Base-by-base conservation (phyloP, 2,329 filamentous ascomycete genomes). In the Colletotrichum sp. region DNA sequence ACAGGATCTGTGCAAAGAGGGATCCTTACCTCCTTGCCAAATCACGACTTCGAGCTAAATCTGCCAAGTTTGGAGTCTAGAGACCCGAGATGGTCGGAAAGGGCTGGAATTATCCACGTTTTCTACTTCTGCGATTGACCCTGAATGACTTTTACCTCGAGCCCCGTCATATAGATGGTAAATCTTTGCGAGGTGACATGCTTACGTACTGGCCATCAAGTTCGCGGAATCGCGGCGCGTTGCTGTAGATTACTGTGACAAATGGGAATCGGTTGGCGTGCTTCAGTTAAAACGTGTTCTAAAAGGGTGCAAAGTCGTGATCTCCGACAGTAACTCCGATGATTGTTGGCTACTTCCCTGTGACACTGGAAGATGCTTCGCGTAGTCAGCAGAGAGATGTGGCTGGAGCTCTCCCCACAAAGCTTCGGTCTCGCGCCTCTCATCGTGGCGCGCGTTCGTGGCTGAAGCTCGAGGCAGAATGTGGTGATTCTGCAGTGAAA, bases 301-400 rank as follows among this genome's bases (percentile, higher is more conserved):
- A 13, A 22, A 52, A 3, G 44, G 44, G 44, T 52, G 44, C 44
- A 0, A 2, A 13, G 2, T 22, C n/a, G 2, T 52, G 2, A 52
- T 52, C 44, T 52, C 44, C 44, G 44, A 52, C 44, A 52, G 44
- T 52, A 52, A 52, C 44, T 52, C 44, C 44, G 44, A 52, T 13
- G 44, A 13, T 11, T 52, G n/a, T 52, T 52, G 44, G 44, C 44
- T 52, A 1, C 44, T 52, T 22, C 44, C 44, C 44, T 52, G 3
- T 49, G 44, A 49, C 22, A 1, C 44, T 6, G 39, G 44, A 49
- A 22, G 44, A 52, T 52, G 44, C 2, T 36, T 13, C 9, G 44
- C 44, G 44, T 5, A 52, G 44, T 52, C 44, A 52, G 44, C 44
- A 49, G 1, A 2, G 1, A 22, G n/a, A 1, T 22, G 44, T 22